phyloP scores from a whole-genome alignment of 2,329 filamentous ascomycete species.

The Epichloe sibirici region DNA sequence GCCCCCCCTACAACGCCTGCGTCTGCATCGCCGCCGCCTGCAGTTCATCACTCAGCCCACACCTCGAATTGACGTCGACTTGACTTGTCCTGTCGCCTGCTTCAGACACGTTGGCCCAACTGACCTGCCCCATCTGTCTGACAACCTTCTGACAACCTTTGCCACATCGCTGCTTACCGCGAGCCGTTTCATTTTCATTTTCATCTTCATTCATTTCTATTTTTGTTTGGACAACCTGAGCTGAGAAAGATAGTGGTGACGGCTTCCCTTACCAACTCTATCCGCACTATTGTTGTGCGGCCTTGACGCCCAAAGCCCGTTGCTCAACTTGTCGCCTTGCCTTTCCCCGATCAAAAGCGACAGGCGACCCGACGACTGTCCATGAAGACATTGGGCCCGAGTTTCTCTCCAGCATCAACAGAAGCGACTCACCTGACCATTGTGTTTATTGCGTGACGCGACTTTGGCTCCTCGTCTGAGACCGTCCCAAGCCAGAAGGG shows the following conservation, averaged over 20 bases:
- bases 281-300: neutral
- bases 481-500: constrained; percentile 7
- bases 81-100: neutral
- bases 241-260: neutral
- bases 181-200: neutral
- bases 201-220: neutral
- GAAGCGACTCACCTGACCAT: constrained; percentile 1
- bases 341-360: neutral
- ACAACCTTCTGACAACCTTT: neutral
- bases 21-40: constrained; percentile 5
- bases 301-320: neutral
- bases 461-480: constrained; percentile 5
- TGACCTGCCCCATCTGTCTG: constrained; percentile 1
- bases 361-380: neutral
- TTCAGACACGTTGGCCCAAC: neutral
- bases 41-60: constrained; percentile 5
- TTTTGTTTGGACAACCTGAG: neutral
- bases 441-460: constrained; percentile 9
- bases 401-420: neutral
- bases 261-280: neutral
- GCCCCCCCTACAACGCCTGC: constrained; percentile 2
- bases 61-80: neutral
- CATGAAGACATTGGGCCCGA: neutral
- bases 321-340: neutral
- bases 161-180: constrained; percentile 3